These are phyloP conservation scores for Inonotus hispidus DNA, from an alignment of 1,284 basidiomycete species.

Conservation along the genomic window DNA sequence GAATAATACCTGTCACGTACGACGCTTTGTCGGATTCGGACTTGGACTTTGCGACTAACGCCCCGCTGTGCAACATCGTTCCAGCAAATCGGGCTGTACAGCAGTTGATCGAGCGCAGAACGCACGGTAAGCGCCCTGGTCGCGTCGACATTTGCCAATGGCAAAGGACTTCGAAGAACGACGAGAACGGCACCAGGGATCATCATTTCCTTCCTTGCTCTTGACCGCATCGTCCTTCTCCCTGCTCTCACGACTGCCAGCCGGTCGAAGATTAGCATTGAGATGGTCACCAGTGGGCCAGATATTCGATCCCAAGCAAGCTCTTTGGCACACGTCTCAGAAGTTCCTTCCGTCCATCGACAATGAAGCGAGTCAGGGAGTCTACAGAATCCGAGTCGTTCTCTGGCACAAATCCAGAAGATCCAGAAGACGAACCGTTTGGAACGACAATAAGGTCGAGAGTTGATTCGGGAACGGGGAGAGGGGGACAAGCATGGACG, in stretches of 20 bases:
- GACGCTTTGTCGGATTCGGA: too few species aligned
- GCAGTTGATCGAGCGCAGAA: too few species aligned
- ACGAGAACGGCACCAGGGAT: too few species aligned
- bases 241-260: constrained; percentile 11
- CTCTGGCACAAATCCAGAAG: background rate
- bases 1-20: too few species aligned
- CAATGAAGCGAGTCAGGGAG: constrained; percentile 1
- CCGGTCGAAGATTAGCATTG: constrained; percentile 3
- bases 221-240: too few species aligned
- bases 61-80: too few species aligned
- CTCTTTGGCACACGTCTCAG: constrained; percentile 5
- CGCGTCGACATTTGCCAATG: too few species aligned
- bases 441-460: constrained; percentile 10
- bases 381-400: background rate
- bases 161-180: too few species aligned
- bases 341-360: constrained; percentile 8
- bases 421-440: constrained; percentile 14
- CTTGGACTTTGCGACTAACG: too few species aligned
- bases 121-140: too few species aligned
- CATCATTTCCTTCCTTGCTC: too few species aligned
- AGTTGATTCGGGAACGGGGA: background rate
- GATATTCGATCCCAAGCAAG: constrained; percentile 3
- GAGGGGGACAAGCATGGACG: background rate
- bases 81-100: too few species aligned
- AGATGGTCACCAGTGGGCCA: background rate